Base-by-base conservation (phyloP, 345 rosid genomes). In the Aegle marmelos region DNA sequence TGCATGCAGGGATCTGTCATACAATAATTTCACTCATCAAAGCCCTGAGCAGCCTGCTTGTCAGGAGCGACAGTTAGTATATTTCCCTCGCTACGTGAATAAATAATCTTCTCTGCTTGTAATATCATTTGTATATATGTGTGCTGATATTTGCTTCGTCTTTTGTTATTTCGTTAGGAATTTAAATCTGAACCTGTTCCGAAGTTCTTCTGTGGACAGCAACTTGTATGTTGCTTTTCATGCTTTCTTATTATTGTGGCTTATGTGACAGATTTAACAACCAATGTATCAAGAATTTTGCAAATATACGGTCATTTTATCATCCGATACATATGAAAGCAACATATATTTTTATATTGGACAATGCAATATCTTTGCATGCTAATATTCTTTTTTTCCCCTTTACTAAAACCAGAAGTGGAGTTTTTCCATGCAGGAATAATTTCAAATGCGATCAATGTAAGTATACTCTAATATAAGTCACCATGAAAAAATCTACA, bases 171-270 rank as follows among this genome's bases (percentile, higher is more conserved):
- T 72, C 31, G 63, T 71, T 71, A 89, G 91, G 90, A 86, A 85
- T 79, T 82, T 88, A 73, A 85, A 89, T 85, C 80, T 92, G 74
- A 93, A 93, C 86, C 79, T 91, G 76, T 93, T 86, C 72, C 82
- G 81, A 71, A 89, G 91, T 82, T 84, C 91, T 74, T 79, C 86
- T 1, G 79, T 39, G 9, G 63, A 78, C 50, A 85, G 73, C 76
- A 79, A 76, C 61, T 73, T 80, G 97, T 93, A 87, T 82, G 92
- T 77, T 80, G 76, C 45, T 60, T 66, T 56, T 28, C 28, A 65
- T 77, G 34, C 60, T 56, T 69, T 50, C 59, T 61, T 64, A 13
- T 39, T 56, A 3, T 59, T 74, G 4, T 45, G 19, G 28, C 28
- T 71, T 21, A 30, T 25, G 27, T 28, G 56, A 60, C 56, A 39